Evolutionary conservation across 1,284 basidiomycete species (phyloP).

Genomic region (Ustilago lituana): DNA sequence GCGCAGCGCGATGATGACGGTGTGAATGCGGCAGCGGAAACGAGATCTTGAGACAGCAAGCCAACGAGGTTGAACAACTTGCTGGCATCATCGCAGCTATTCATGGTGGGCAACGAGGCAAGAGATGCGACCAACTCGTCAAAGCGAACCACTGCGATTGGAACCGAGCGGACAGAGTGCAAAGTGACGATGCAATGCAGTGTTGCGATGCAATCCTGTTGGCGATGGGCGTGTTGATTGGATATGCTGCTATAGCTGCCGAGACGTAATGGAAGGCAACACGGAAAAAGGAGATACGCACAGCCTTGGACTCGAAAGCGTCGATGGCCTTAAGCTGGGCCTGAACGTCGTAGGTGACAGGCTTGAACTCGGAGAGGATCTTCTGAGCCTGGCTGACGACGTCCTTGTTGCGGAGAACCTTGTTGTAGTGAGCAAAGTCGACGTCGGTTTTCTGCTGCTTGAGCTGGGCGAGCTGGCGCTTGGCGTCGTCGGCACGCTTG

Average conservation of each 20-base stretch:
- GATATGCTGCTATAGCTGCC: neutral
- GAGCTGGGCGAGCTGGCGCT: constrained; percentile 78
- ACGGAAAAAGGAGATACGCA: constrained; percentile 66
- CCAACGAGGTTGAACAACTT: too few species aligned
- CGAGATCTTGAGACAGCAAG: too few species aligned
- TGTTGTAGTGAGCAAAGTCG: constrained; percentile 91
- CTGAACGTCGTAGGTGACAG: constrained; percentile 91
- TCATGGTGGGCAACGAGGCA: too few species aligned
- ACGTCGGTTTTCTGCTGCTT: constrained; percentile 79
- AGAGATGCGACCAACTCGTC: too few species aligned
- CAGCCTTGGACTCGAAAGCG: constrained; percentile 95
- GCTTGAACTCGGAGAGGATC: constrained; percentile 87
- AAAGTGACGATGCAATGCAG: constrained; percentile 1
- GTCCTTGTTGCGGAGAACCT: constrained; percentile 83
- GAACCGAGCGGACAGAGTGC: too few species aligned
- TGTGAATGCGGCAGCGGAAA: too few species aligned
- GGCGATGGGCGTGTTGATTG: constrained; percentile 1
- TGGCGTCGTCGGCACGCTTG: constrained; percentile 89
- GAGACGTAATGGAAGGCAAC: too few species aligned
- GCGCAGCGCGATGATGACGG: too few species aligned
- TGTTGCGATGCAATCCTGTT: neutral
- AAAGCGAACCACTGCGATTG: too few species aligned
- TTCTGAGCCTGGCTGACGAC: constrained; percentile 94
- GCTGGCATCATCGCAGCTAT: too few species aligned
- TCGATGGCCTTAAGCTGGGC: constrained; percentile 95